Percentiles rank a stretch among this genome's conserved stretches.
These are phyloP conservation scores for Coniosporium tulheliwenetii DNA, from an alignment of 2,329 filamentous ascomycete species.

Conservation along the genomic window DNA sequence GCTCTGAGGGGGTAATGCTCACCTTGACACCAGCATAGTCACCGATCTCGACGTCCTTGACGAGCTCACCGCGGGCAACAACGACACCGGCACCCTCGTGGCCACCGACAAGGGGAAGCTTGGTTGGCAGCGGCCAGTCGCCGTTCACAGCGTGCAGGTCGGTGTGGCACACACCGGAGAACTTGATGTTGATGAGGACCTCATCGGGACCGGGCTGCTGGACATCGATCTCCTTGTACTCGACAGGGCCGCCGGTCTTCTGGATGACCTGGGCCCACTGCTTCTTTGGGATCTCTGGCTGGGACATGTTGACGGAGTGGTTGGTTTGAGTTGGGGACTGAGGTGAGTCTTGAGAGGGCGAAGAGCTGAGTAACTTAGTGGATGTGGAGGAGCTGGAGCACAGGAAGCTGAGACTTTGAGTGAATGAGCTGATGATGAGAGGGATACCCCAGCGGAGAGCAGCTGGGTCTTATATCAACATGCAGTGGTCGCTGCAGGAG, in stretches of 20 bases:
- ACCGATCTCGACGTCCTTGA: conserved; percentile 63
- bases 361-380: not conserved
- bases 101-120: conserved; percentile 74
- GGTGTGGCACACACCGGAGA: conserved; percentile 81
- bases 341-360: not conserved
- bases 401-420: no score
- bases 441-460: no score
- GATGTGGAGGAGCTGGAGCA: no score
- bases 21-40: conserved; percentile 68
- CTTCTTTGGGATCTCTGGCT: conserved; percentile 49
- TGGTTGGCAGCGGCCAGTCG: conserved; percentile 75
- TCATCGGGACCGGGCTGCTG: conserved; percentile 71
- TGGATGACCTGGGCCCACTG: conserved; percentile 91
- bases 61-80: conserved; percentile 63
- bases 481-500: no score
- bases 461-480: no score
- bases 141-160: conserved; percentile 71
- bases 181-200: conserved; percentile 84
- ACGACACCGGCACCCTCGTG: conserved; percentile 67
- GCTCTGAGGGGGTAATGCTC: not conserved
- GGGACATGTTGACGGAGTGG: conserved; percentile 21
- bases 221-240: conserved; percentile 73
- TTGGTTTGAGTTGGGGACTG: not conserved
- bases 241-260: conserved; percentile 53
- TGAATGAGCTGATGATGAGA: no score